Percentiles rank a stretch among this genome's conserved stretches.
Evolutionary conservation across 2,329 filamentous ascomycete species (phyloP).

Genomic region (Chaetoscypha palmicola): DNA sequence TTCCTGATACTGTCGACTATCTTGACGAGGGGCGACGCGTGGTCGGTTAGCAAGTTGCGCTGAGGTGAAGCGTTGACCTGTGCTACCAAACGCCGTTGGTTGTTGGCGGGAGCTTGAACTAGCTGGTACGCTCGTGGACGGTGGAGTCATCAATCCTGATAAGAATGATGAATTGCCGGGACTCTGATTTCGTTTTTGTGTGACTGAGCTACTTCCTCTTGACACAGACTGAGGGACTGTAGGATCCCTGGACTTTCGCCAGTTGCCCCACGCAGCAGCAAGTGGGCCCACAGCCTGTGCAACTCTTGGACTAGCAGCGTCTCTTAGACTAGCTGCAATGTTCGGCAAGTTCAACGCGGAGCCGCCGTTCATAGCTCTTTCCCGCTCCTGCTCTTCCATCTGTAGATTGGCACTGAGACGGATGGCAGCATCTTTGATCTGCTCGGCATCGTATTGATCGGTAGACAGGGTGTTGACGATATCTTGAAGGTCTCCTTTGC

Average conservation of each 20-base stretch:
- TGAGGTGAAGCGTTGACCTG: constrained; percentile 50
- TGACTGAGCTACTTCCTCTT: constrained; percentile 23
- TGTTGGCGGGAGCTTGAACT: constrained; percentile 37
- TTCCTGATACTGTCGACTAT: constrained; percentile 34
- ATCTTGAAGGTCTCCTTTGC: constrained; percentile 86
- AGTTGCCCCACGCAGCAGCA: constrained; percentile 94
- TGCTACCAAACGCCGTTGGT: constrained; percentile 54
- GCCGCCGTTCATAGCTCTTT: constrained; percentile 68
- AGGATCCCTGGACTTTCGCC: constrained; percentile 57
- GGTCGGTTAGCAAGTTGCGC: constrained; percentile 38
- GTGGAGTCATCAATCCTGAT: constrained; percentile 83
- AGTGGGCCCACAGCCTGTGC: constrained; percentile 71
- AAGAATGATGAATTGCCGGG: constrained; percentile 54
- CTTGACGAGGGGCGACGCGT: constrained; percentile 31
- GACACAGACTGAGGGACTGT: constrained; percentile 19
- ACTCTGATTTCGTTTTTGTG: constrained; percentile 24
- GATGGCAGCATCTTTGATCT: constrained; percentile 84
- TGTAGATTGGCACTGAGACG: constrained; percentile 89
- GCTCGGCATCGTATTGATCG: constrained; percentile 68
- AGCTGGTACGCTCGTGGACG: constrained; percentile 43
- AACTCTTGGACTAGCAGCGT: constrained; percentile 73
- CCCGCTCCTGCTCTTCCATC: constrained; percentile 96
- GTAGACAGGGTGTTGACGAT: constrained; percentile 74
- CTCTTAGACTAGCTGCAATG: constrained; percentile 68
- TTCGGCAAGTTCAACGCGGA: constrained; percentile 64